Evolutionary conservation across 345 rosid genomes (phyloP), one percentile per base, ranked within the genome.

Genomic region (Xanthoceras sorbifolium): DNA sequence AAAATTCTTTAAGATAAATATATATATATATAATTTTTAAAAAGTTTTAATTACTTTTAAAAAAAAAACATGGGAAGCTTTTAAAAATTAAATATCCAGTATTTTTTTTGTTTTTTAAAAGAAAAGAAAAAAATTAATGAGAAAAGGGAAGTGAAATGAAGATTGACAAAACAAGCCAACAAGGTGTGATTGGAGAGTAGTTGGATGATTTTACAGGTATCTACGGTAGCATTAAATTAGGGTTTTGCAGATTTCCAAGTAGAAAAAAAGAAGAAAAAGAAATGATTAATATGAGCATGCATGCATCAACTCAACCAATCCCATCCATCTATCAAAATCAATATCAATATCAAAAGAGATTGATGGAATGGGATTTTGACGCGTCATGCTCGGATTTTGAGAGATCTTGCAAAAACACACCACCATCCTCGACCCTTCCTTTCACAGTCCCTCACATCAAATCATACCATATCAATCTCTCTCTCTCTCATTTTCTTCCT

Each of bases 301-400:
- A 86, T 80, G 84, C 79, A 84, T 88, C 88, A 74, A 57, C 8
- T 83, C 91, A 67, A 84, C 76, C 85, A 63, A 83, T 77, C 81
- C 85, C 84, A 87, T 87, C 84, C 72, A 77, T 76, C 81, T 77
- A 75, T 78, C 84, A 69, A 83, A 66, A 66, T 66, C 69, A 22
- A 57, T n/a, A 74, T 79, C 67, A 12, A 18, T 64, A 23, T 36
- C 14, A 44, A 31, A 46, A 29, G 25, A 69, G 76, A 72, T 78
- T 71, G 85, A 82, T 78, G 79, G 14, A 10, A 71, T 63, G 67
- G 25, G 81, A 80, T 81, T 75, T 59, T 73, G 88, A 88, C 88
- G 77, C 86, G 81, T 86, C 91, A 71, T 82, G 88, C 89, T 86
- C 85, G 79, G 78, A 82, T 79, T 83, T 81, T 77, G 80, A 84